phyloP scores from a whole-genome alignment of 352 stramenopile species.

The Saprolegnia diclina region DNA sequence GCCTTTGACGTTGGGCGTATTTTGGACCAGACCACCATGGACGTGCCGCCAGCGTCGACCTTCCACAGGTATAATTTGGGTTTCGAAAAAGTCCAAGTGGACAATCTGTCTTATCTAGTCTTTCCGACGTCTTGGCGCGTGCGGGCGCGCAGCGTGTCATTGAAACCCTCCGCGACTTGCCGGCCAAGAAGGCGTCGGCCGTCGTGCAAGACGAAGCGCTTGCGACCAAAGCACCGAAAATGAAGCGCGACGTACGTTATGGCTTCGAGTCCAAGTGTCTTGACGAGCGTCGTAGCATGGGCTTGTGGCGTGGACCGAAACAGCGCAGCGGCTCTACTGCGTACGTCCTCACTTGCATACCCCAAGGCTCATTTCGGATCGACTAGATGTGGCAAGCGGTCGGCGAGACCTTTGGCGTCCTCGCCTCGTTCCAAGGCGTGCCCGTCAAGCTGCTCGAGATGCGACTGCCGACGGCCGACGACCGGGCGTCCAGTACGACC shows the following conservation, averaged over 20 bases:
- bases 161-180: conserved; percentile 50
- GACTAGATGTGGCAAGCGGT: conserved; percentile 67
- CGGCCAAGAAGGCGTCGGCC: conserved; percentile 41
- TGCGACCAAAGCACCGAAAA: conserved; percentile 64
- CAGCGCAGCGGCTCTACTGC: conserved; percentile 14
- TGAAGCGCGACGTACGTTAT: conserved; percentile 35
- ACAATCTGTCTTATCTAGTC: conserved; percentile 33
- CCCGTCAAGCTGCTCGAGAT: conserved; percentile 67
- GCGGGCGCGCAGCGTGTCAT: conserved; percentile 64
- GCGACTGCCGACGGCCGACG: conserved; percentile 38
- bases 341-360: not conserved
- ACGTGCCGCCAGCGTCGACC: not conserved
- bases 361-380: not conserved
- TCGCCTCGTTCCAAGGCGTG: conserved; percentile 54
- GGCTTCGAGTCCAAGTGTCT: too few relatives aligned
- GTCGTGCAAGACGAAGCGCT: conserved; percentile 37
- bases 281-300: conserved; percentile 27
- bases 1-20: conserved; percentile 22
- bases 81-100: too few relatives aligned
- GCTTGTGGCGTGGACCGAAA: conserved; percentile 17
- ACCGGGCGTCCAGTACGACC: conserved; percentile 35
- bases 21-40: conserved; percentile 33
- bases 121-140: conserved; percentile 43
- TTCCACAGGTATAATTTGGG: not conserved
- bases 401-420: conserved; percentile 64